These are phyloP conservation scores for Lyophyllum semitale DNA, from an alignment of 768 basidiomycete species.

Conservation along the genomic window DNA sequence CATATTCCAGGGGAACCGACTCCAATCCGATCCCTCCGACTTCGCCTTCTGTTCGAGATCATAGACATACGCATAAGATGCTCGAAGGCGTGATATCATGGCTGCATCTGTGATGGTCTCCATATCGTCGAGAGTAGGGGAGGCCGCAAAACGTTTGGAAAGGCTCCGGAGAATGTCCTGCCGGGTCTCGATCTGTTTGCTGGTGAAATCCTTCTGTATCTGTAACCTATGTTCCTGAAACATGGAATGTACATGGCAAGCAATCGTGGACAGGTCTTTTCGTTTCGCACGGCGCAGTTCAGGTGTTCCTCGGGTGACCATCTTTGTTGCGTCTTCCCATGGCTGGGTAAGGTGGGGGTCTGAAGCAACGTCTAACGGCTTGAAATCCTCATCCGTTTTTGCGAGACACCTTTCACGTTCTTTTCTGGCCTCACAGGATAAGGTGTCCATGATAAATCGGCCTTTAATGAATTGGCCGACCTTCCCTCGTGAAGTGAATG, in stretches of 20 bases:
- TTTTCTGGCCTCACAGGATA: constrained; percentile 12
- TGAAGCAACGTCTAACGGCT: background rate
- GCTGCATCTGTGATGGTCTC: constrained; percentile 28
- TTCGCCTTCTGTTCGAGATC: constrained; percentile 24
- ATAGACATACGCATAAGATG: constrained; percentile 51
- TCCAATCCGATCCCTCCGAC: constrained; percentile 17
- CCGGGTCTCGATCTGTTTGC: constrained; percentile 40
- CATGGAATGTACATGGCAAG: constrained; percentile 39
- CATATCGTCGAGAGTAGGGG: constrained; percentile 28
- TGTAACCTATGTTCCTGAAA: constrained; percentile 22
- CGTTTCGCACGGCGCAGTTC: constrained; percentile 20
- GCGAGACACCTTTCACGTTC: constrained; percentile 17
- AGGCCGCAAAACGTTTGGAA: constrained; percentile 40
- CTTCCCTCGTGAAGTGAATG: constrained; percentile 14
- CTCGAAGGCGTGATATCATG: constrained; percentile 38
- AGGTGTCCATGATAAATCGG: constrained; percentile 31
- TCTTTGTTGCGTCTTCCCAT: constrained; percentile 33
- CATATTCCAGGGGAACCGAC: constrained; percentile 53
- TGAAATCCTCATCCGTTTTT: constrained; percentile 22
- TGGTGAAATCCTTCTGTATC: constrained; percentile 33
- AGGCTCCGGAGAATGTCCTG: constrained; percentile 49
- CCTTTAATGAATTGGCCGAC: constrained; percentile 14
- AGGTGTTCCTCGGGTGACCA: constrained; percentile 19
- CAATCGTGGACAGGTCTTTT: constrained; percentile 37
- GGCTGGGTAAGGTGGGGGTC: constrained; percentile 34